Evolutionary conservation across 176 grass and related monocot species (phyloP), one percentile per base, ranked within the genome.

Genomic region (Neostapfia colusana): DNA sequence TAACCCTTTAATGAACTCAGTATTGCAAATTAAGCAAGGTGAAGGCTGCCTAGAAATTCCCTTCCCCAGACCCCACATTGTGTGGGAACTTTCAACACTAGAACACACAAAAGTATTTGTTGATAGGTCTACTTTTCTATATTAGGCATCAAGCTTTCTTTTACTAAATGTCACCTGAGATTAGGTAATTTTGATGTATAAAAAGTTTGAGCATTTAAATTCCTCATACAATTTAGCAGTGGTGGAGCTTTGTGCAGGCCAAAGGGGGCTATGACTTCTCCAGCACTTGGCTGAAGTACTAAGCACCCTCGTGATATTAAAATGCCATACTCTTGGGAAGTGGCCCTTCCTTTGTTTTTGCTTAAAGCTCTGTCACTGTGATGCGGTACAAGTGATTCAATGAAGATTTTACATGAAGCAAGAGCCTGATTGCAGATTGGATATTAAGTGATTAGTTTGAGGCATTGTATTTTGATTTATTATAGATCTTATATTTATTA

Each of bases 111-210:
- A n/a, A n/a, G n/a, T n/a, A 45, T 45, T 41, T 41, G 39, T 41
- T 41, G 8, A 41, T 9, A 41, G 7, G 8, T 41, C 8, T 41
- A 41, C 39, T 41, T 41, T 41, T 7, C 39, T 41, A 39, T 82
- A 65, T 15, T 8, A 71, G 46, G 10, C 63, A 65, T 62, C 7
- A 25, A 65, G 26, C 21, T 71, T 86, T 11, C 43, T 87, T 43
- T 70, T 76, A 53, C 46, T 38, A 39, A 46, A 20, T 77, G 20
- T 15, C 6, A 67, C 39, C 15, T 49, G 54, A n/a, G 26, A 76
- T 76, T 44, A 46, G 37, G 50, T 69, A 62, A 4, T 9, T 42
- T 63, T 31, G 37, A 43, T 18, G 13, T 41, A 20, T 36, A 49
- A 40, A 64, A 73, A 12, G 31, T 18, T 55, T 53, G 28, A 64